phyloP scores from a whole-genome alignment of 805 yeast genomes.

The Naumovozyma baii region DNA sequence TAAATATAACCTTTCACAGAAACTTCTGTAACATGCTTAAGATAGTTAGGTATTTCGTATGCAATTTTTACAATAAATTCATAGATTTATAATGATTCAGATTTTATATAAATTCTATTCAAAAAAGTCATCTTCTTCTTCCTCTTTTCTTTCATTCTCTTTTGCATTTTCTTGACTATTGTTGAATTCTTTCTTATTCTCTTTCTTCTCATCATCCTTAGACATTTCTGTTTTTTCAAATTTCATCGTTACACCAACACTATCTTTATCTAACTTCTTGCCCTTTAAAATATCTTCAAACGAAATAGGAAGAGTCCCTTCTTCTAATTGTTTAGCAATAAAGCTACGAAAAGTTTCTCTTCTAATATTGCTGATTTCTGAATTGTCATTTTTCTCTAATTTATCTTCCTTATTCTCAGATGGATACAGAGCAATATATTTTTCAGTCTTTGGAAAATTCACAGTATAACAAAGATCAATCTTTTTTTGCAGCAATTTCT shows the following conservation, averaged over 20 bases:
- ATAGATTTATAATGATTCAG: background rate
- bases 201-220: constrained; percentile 8
- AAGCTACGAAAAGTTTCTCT: constrained; percentile 42
- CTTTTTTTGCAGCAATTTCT: constrained; percentile 42
- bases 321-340: constrained; percentile 42
- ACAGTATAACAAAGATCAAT: constrained; percentile 66
- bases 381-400: constrained; percentile 29
- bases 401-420: constrained; percentile 24
- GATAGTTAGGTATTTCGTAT: background rate
- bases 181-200: constrained; percentile 3
- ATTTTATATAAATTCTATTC: constrained; percentile 27
- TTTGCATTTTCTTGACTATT: too few relatives aligned
- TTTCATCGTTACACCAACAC: constrained; percentile 15
- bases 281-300: constrained; percentile 37
- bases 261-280: constrained; percentile 23
- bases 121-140: constrained; percentile 38
- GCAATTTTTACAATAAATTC: background rate
- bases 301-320: constrained; percentile 48
- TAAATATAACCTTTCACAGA: constrained; percentile 29
- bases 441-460: constrained; percentile 68
- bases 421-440: constrained; percentile 74
- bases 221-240: constrained; percentile 11
- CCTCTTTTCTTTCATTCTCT: constrained; percentile 25
- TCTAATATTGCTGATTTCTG: constrained; percentile 35
- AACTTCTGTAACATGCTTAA: constrained; percentile 4